Base-by-base conservation (phyloP, 306 rosid species). In the Carpinus viminea region DNA sequence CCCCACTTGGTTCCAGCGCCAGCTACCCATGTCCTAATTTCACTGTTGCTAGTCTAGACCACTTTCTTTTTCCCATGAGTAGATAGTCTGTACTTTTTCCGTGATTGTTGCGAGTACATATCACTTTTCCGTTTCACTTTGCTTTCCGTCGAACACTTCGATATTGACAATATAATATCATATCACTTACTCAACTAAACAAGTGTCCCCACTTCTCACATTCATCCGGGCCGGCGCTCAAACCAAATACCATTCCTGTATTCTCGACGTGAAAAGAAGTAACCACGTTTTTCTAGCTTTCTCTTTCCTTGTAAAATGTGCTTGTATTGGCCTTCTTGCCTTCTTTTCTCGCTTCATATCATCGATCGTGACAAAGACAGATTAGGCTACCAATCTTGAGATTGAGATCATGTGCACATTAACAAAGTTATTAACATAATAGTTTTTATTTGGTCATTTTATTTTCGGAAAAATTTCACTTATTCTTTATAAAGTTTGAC, bases 21-120 rank as follows among this genome's bases (percentile, higher is more conserved):
- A 17, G 52, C 21, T 31, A 20, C 28, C 5, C 41, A 75, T 72
- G 79, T 66, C 82, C 87, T 73, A 89, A 86, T 73, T 89, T 86
- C 77, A 81, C 80, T 84, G 92, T 87, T 57, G 46, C 41, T 65
- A 15, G 10, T 56, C 52, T 50, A 9, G 45, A 20, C 55, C 61
- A 62, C 59, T 21, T 62, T 60, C 70, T 78, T 17, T 76, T 55
- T 56, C 65, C 69, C 64, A 0, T 1, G 85, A 64, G 83, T 83
- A 72, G 9, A 68, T 57, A 79, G 36, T 69, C 41, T 74, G 89
- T 87, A 91, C 87, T 75, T 48, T 78, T 21, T 85, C 89, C 86
- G 87, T 85, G 87, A 87, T 78, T 83, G 59, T 62, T 82, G 84
- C 68, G 46, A 65, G 86, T 85, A 81, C 87, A 79, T 7, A 1